These are phyloP conservation scores for Fusarium lateritium DNA, from an alignment of 2,329 filamentous ascomycete genomes.

Conservation along the genomic window DNA sequence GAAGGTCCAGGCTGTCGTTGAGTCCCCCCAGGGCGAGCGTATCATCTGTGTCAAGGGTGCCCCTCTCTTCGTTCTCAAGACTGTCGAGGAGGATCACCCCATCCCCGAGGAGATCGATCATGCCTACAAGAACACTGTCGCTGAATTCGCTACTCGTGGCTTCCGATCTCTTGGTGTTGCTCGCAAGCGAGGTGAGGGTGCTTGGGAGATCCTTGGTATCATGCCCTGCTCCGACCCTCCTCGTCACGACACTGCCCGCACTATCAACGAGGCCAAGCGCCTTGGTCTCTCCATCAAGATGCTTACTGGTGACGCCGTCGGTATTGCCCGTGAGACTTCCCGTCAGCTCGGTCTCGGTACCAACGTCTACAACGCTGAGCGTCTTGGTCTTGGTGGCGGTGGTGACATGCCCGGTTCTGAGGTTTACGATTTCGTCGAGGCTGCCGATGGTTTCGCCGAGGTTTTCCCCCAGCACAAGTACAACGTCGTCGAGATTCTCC, in stretches of 20 bases:
- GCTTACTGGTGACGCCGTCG: slow-evolving; percentile 95
- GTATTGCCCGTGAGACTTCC: slow-evolving; percentile 92
- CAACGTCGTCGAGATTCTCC: slow-evolving; percentile 82
- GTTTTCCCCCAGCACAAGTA: slow-evolving; percentile 96
- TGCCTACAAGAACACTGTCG: slow-evolving; percentile 93
- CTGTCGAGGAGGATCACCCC: slow-evolving; percentile 86
- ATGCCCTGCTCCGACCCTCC: slow-evolving; percentile 96
- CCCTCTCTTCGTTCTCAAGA: slow-evolving; percentile 88
- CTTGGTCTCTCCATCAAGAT: slow-evolving; percentile 95
- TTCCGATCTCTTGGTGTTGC: slow-evolving; percentile 95
- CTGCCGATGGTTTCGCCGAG: slow-evolving; percentile 94
- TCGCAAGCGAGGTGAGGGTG: slow-evolving; percentile 84
- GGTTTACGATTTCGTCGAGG: slow-evolving; percentile 95
- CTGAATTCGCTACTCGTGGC: slow-evolving; percentile 91
- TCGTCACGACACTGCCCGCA: slow-evolving; percentile 90
- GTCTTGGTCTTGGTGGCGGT: slow-evolving; percentile 89
- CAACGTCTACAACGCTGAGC: slow-evolving; percentile 94
- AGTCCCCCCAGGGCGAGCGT: slow-evolving; percentile 85
- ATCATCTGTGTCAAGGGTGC: slow-evolving; percentile 94
- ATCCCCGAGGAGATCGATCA: slow-evolving; percentile 74
- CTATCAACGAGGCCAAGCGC: slow-evolving; percentile 89
- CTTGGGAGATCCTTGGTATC: slow-evolving; percentile 94
- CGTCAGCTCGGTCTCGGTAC: slow-evolving; percentile 92
- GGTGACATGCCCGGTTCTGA: slow-evolving; percentile 95
- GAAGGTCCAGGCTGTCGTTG: slow-evolving; percentile 88